Base-by-base conservation (phyloP, 2,329 filamentous ascomycete genomes). In the Pezicula carpinea region DNA sequence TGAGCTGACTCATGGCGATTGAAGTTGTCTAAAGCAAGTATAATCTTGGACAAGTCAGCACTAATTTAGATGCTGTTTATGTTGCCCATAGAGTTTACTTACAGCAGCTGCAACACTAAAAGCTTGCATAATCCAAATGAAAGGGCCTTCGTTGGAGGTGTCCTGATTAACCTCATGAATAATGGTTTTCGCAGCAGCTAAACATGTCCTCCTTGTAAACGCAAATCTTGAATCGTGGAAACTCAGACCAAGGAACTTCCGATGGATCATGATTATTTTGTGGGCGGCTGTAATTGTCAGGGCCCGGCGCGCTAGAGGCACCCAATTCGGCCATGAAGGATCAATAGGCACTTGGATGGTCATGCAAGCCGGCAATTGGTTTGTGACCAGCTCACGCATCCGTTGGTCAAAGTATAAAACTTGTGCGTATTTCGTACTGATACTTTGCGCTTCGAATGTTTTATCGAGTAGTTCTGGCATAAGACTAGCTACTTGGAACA, bases 1-100 rank as follows among this genome's bases (percentile, higher is more conserved):
- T 35, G 32, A 15, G 60, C 56, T 2, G 39, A 47, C 1, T 58
- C 58, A 8, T 48, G 45, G 5, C 56, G 56, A 35, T 62, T 62
- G 17, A 66, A 56, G 5, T 63, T 56, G 31, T 66, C 63, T 5
- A 66, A 51, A 1, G 59, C 34, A 7, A 65, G 48, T 19, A 64
- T 64, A 40, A 65, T 63, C 44, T n/a, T 52, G 18, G 4, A 23
- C 2, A 15, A 7, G 21, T 40, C 22, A 40, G 38, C 7, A 3
- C 22, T 14, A 6, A 7, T 14, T 26, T n/a, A 2, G 7, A 22
- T 4, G 8, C 3, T 8, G 18, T 26, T 26, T 2, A 8, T 26
- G 7, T 26, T 10, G 26, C n/a, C 11, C 6, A 22, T 39, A 33
- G 34, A 43, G 23, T 6, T 17, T 8, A 44, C 48, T 48, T 44